Base-by-base conservation (phyloP, 2,329 filamentous ascomycete genomes). In the Colletotrichum tabaci region DNA sequence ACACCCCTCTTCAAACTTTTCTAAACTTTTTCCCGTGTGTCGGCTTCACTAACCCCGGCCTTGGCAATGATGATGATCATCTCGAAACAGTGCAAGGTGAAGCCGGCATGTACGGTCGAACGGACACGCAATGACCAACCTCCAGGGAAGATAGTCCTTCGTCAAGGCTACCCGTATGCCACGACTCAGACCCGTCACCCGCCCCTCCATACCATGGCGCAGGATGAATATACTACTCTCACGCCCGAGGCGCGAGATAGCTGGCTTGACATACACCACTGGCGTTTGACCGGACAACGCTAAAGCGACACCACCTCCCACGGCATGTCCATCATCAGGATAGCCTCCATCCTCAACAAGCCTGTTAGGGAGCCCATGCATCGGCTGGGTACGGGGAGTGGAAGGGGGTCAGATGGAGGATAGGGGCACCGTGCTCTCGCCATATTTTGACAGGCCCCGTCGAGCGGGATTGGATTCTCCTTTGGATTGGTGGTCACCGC, bases 361-460 rank as follows among this genome's bases (percentile, higher is more conserved):
- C 55, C n/a, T 38, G 23, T 53, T 9, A 46, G 42, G 26, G 44
- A 42, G 38, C 40, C 58, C 42, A 2, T 30, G 16, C 35, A 9
- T 30, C 42, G n/a, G 21, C 63, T 69, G 65, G 66, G 69, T 69
- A 64, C 65, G 65, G 69, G 65, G 40, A 69, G 65, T 10, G 30
- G 53, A 42, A 60, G 60, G 66, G 16, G 16, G 38, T 49, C 12
- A 15, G 21, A 49, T 52, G 42, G 16, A 53, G 38, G 16, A 23
- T n/a, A 46, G 46, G 30, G 50, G 65, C 40, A 55, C 15, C 26
- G 52, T 49, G 21, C 55, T 49, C 53, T 18, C 53, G 46, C 66
- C 40, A 44, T 53, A 35, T 26, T 26, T 12, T 13, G 66, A 35
- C 18, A n/a, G 18, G 46, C 66, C 65, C 52, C 49, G 10, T 56